Evolutionary conservation across 352 stramenopile genomes (phyloP).

Genomic region (Phytopythium kandeliae): DNA sequence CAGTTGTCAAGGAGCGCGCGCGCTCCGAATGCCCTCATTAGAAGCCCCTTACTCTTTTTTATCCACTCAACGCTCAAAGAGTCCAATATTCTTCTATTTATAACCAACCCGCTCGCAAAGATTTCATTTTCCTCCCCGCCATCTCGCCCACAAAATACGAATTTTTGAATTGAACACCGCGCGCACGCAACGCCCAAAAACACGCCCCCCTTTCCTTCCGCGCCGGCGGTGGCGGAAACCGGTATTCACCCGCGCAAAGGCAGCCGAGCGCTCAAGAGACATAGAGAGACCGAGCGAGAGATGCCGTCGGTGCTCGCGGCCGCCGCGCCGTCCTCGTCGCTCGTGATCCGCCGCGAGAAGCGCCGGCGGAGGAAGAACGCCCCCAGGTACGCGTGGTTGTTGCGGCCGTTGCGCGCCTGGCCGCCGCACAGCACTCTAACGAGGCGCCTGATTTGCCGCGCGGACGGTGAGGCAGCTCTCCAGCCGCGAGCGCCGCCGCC

Average conservation of each 20-base stretch:
- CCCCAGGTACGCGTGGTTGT: conserved; percentile 24
- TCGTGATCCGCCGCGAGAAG: conserved; percentile 60
- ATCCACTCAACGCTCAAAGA: neutral
- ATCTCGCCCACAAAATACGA: neutral
- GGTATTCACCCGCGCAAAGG: no score
- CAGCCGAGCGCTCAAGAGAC: no score
- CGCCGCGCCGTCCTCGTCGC: conserved; percentile 27
- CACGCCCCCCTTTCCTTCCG: neutral
- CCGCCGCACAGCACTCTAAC: neutral
- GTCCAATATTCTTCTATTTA: neutral
- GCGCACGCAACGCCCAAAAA: neutral
- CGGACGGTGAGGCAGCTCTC: neutral
- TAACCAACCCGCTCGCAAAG: neutral
- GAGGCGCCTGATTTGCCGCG: neutral
- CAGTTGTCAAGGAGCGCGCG: no score
- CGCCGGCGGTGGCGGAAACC: neutral
- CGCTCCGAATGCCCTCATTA: no score
- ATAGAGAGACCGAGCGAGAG: no score
- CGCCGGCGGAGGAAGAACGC: conserved; percentile 31
- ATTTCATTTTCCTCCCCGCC: neutral
- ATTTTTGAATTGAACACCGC: neutral
- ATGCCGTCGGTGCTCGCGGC: conserved; percentile 8
- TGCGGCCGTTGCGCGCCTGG: neutral
- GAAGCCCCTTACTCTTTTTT: no score
- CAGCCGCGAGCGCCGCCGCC: conserved; percentile 5